Conservation (phyloP, 1,284 basidiomycete species). For the Moesziomyces parantarcticus region DNA sequence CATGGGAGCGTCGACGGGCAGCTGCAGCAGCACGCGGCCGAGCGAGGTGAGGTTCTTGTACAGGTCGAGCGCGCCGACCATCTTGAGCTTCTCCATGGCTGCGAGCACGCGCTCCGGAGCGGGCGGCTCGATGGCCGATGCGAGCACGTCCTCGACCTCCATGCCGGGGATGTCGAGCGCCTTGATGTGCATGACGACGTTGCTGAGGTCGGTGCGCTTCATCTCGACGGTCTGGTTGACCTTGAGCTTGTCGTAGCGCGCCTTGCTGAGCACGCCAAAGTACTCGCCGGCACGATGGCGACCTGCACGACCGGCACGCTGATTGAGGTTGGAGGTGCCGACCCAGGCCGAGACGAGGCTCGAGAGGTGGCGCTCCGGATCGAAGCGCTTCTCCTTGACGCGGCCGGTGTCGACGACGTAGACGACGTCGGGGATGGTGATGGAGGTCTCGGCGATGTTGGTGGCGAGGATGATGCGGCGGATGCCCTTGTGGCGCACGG, state of each 20-base stretch:
- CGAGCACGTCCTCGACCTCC: conserved; percentile 87
- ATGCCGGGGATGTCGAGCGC: conserved; percentile 91
- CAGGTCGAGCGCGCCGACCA: conserved; percentile 87
- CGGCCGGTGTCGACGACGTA: conserved; percentile 91
- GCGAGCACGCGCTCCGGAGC: conserved; percentile 79
- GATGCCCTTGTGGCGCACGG: conserved; percentile 72
- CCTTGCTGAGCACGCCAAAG: conserved; percentile 82
- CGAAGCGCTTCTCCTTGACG: conserved; percentile 92
- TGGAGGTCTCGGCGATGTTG: conserved; percentile 87
- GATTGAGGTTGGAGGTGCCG: conserved; percentile 90
- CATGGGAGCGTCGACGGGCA: conserved; percentile 89
- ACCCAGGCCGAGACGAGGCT: conserved; percentile 90
- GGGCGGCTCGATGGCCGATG: conserved; percentile 89
- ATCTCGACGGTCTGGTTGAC: conserved; percentile 94
- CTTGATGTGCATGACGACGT: conserved; percentile 82
- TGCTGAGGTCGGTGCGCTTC: conserved; percentile 75
- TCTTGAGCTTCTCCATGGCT: conserved; percentile 83
- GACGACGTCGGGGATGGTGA: conserved; percentile 96
- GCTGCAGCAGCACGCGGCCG: conserved; percentile 85
- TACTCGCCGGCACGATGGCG: conserved; percentile 92
- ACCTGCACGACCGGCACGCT: conserved; percentile 92
- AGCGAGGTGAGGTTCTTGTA: conserved; percentile 84
- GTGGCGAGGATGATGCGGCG: conserved; percentile 86
- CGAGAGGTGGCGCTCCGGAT: conserved; percentile 87
- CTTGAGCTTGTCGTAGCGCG: conserved; percentile 76